A percentile compares a stretch with the other conserved stretches of the same genome.
Evolutionary conservation across 2,329 filamentous ascomycete genomes (phyloP).

Genomic region (Aspergillus hortae): DNA sequence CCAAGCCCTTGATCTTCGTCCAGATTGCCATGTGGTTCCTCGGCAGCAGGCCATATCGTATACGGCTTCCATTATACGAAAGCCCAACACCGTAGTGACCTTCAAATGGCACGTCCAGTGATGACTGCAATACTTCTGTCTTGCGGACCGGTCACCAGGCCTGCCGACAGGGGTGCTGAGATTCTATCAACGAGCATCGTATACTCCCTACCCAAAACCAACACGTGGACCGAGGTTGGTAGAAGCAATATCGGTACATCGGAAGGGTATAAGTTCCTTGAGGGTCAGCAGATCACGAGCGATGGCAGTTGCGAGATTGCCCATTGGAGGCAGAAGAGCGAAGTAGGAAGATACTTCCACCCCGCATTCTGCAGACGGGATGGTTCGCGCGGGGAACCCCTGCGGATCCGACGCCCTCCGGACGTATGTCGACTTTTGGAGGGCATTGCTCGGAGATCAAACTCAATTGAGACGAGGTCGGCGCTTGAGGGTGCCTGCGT

Average conservation of each 20-base stretch:
- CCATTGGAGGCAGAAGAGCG: background rate
- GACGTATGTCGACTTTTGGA: background rate
- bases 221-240: background rate
- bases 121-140: background rate
- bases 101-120: background rate
- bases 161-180: background rate
- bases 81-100: no score
- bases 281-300: background rate
- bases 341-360: background rate
- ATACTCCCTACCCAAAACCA: background rate
- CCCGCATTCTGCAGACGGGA: background rate
- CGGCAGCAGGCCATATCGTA: background rate
- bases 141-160: background rate
- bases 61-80: background rate
- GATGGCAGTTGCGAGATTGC: background rate
- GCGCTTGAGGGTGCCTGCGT: background rate
- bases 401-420: background rate
- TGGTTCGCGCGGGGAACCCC: background rate
- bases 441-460: background rate
- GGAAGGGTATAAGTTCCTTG: background rate
- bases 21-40: background rate
- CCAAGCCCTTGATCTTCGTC: background rate
- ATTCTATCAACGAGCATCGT: background rate
- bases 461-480: background rate
- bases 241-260: background rate